A percentile compares a stretch with the other conserved stretches of the same genome.
phyloP scores from a whole-genome alignment of 2,329 filamentous ascomycete genomes.

The Stachybotrys chartarum region DNA sequence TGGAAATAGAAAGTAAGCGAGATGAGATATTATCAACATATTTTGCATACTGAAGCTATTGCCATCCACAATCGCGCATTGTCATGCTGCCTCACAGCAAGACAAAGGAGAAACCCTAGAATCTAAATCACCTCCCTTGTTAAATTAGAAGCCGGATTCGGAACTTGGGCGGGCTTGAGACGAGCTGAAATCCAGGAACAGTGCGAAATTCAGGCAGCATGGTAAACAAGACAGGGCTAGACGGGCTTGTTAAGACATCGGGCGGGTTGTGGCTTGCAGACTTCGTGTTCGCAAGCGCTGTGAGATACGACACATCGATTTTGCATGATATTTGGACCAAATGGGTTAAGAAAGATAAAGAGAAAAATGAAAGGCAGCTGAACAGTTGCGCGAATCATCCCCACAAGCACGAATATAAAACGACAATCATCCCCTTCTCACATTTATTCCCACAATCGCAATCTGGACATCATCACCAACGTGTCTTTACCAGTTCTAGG shows the following conservation, averaged over 20 bases:
- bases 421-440: not conserved
- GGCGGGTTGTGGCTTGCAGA: not conserved
- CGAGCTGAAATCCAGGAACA: not conserved
- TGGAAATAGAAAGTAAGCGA: too few species aligned
- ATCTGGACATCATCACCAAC: too few species aligned
- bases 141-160: not conserved
- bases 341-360: not conserved
- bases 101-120: not conserved
- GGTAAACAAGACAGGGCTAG: not conserved
- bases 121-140: not conserved
- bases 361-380: not conserved
- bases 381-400: not conserved
- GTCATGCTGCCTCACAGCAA: not conserved
- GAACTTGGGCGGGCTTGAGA: not conserved
- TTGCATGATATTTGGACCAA: not conserved
- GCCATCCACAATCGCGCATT: not conserved
- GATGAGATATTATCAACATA: not conserved
- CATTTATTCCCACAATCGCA: not conserved
- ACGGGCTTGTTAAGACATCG: not conserved
- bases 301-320: not conserved
- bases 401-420: not conserved
- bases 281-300: not conserved
- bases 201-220: not conserved
- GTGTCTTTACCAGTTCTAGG: too few species aligned
- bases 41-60: not conserved